These are phyloP conservation scores for Babesia ovata DNA, from an alignment of 169 alveolate species.

Conservation along the genomic window DNA sequence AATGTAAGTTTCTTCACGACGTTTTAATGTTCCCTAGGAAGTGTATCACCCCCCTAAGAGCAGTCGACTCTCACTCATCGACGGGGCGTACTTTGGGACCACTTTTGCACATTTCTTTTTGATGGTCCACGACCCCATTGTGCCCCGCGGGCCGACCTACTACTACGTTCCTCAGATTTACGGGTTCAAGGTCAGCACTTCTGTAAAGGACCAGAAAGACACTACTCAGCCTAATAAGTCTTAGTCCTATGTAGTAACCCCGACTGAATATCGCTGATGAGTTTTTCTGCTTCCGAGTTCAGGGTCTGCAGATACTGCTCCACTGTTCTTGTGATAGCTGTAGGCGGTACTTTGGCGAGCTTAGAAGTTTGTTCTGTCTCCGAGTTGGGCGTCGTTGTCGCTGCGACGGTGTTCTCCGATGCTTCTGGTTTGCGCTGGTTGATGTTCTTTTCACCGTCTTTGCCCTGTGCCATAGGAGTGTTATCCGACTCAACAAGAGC, in stretches of 20 bases:
- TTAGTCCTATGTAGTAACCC: not conserved
- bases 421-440: too few species aligned
- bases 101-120: slow-evolving; percentile 87
- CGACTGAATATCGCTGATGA: slow-evolving; percentile 9
- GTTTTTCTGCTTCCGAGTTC: slow-evolving; percentile 37
- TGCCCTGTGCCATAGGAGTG: too few species aligned
- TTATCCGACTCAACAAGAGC: too few species aligned
- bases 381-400: too few species aligned
- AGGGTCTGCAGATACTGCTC: slow-evolving; percentile 30
- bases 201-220: slow-evolving; percentile 44
- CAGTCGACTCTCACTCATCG: slow-evolving; percentile 79
- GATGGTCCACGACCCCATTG: slow-evolving; percentile 65
- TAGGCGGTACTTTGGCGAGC: slow-evolving; percentile 51
- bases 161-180: slow-evolving; percentile 69
- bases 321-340: slow-evolving; percentile 57
- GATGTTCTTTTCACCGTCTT: too few species aligned
- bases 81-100: slow-evolving; percentile 93
- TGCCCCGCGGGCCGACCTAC: slow-evolving; percentile 70
- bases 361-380: slow-evolving; percentile 22
- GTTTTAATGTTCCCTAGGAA: slow-evolving; percentile 51
- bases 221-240: not conserved
- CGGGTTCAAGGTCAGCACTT: slow-evolving; percentile 65
- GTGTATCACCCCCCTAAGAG: slow-evolving; percentile 81
- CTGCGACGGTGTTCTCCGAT: too few species aligned
- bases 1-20: slow-evolving; percentile 54